These are phyloP conservation scores for Hyphodiscus sp. DNA, from an alignment of 2,329 filamentous ascomycete species.

Conservation along the genomic window DNA sequence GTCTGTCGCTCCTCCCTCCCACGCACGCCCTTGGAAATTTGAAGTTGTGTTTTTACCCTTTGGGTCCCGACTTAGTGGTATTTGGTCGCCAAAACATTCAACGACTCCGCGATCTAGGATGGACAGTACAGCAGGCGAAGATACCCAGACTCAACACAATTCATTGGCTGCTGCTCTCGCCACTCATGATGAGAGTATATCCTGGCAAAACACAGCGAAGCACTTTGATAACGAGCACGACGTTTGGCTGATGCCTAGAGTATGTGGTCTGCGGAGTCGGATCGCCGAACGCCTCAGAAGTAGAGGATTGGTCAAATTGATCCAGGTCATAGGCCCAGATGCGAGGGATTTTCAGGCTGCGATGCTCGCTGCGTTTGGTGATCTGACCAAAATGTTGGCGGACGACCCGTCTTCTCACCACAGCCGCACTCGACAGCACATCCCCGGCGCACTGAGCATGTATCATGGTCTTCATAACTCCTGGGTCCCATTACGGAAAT, in stretches of 20 bases:
- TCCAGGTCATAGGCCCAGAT: slow-evolving; percentile 56
- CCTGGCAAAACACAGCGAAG: slow-evolving; percentile 23
- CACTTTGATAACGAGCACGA: slow-evolving; percentile 12
- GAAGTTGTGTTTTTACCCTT: slow-evolving; percentile 74
- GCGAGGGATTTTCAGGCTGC: slow-evolving; percentile 62
- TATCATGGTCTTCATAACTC: slow-evolving; percentile 52
- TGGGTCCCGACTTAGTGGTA: slow-evolving; percentile 43
- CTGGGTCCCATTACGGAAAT: slow-evolving; percentile 71
- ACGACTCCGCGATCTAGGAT: slow-evolving; percentile 27
- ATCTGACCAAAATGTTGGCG: slow-evolving; percentile 38
- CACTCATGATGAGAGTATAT: slow-evolving; percentile 17
- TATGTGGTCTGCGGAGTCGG: slow-evolving; percentile 55
- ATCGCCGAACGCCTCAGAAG: slow-evolving; percentile 69
- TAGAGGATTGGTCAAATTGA: slow-evolving; percentile 61
- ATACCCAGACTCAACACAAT: slow-evolving; percentile 34
- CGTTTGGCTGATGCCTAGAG: slow-evolving; percentile 52
- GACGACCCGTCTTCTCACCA: slow-evolving; percentile 19
- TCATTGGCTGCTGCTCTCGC: slow-evolving; percentile 22
- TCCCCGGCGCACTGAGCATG: slow-evolving; percentile 17
- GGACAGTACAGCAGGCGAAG: slow-evolving; percentile 37
- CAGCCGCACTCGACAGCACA: slow-evolving; percentile 11
- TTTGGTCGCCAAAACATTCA: slow-evolving; percentile 43
- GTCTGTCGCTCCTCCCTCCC: slow-evolving; percentile 45
- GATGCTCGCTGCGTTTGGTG: slow-evolving; percentile 55
- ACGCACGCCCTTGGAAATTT: slow-evolving; percentile 61